Evolutionary conservation across 345 rosid species (phyloP), one percentile per base, ranked within the genome.

Genomic region (Erucastrum elatum): DNA sequence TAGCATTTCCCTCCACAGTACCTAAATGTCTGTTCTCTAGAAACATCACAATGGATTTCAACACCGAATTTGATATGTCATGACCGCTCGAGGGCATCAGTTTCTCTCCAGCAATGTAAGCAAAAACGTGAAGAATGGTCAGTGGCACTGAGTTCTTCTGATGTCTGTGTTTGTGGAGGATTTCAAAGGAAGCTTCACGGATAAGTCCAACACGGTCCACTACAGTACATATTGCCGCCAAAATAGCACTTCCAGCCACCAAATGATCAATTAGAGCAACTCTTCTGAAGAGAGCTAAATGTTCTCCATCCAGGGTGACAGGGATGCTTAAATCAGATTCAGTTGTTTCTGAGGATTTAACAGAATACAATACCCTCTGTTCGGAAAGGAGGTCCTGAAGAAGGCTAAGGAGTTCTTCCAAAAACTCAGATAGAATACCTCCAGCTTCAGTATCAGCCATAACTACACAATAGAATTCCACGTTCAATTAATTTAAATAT

Each of bases 91-190:
- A 55, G 53, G 85, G 73, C 74, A 87, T 74, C 81, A 85, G 80
- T 27, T 76, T 84, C 49, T 83, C 85, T 59, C 97, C 91, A 70
- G 88, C 87, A 66, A 89, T 56, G 78, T 80, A 82, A 76, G 92
- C 92, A 84, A 93, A 87, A 75, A 89, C 77, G 67, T 93, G 99
- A 83, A 95, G 92, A 80, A 93, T 79, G 21, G 80, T 80, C 72
- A 95, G 85, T 74, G 84, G 74, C 76, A 74, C 60, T 9, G 84
- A 82, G 56, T 84, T 71, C 5, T 75, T 71, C 82, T 87, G 86
- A 67, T 65, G 82, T 49, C 62, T 70, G 59, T 51, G 56, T n/a
- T 15, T 51, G 56, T 71, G 64, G 29, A 87, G 76, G 80, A 94
- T 83, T 64, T 84, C 87, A 82, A 80, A 88, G 35, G 90, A 90